Conservation (phyloP, 2,329 filamentous ascomycete species). For the Aspergillus vadensis region DNA sequence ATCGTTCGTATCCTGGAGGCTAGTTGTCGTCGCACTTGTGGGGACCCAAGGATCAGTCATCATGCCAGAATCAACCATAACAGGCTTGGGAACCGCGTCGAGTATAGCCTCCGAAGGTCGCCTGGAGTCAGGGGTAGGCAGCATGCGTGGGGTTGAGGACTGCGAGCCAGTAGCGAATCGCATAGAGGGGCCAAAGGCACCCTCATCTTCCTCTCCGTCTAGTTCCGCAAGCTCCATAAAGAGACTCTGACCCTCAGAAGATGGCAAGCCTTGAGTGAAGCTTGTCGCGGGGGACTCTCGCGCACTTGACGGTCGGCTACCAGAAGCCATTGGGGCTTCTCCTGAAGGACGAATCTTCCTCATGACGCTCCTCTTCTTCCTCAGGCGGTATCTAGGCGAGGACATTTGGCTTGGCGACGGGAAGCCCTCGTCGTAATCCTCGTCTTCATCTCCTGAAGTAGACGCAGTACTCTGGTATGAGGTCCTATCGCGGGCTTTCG, state of each 20-base stretch:
- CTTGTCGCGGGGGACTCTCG: slow-evolving; percentile 58
- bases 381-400: slow-evolving; percentile 70
- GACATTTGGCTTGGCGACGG: slow-evolving; percentile 66
- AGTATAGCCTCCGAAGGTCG: slow-evolving; percentile 35
- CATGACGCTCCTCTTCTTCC: slow-evolving; percentile 65
- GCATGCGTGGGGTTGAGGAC: slow-evolving; percentile 44
- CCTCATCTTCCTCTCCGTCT: slow-evolving; percentile 65
- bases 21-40: slow-evolving; percentile 21
- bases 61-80: slow-evolving; percentile 62
- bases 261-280: slow-evolving; percentile 50
- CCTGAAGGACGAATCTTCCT: slow-evolving; percentile 58
- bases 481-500: slow-evolving; percentile 58
- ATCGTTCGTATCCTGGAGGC: slow-evolving; percentile 24
- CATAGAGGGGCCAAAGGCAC: slow-evolving; percentile 56
- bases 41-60: slow-evolving; percentile 64
- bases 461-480: slow-evolving; percentile 88
- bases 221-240: slow-evolving; percentile 88
- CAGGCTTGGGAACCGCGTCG: slow-evolving; percentile 26
- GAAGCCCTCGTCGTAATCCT: slow-evolving; percentile 62
- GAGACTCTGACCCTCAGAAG: slow-evolving; percentile 71
- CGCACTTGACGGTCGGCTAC: slow-evolving; percentile 42
- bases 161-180: slow-evolving; percentile 36
- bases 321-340: slow-evolving; percentile 45
- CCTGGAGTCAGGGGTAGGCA: slow-evolving; percentile 31
- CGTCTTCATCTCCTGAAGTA: slow-evolving; percentile 75